Conservation (phyloP, 148 eudicot genomes). For the Heliamphora exappendiculata region DNA sequence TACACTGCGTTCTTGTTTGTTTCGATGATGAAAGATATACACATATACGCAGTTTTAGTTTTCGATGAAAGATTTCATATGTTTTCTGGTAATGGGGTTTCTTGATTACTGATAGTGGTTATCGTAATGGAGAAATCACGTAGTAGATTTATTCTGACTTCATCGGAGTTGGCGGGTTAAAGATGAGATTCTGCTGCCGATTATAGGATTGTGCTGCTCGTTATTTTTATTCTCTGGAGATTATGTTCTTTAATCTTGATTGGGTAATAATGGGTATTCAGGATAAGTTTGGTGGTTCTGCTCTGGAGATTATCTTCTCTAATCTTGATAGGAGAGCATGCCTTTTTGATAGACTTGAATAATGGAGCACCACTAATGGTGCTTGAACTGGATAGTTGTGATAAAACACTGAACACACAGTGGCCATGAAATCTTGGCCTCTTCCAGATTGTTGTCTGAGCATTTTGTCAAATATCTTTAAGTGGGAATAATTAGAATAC, state of each 20-base stretch:
- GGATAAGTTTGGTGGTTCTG: not conserved
- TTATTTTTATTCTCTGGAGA: not conserved
- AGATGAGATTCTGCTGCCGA: not conserved
- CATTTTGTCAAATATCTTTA: no score
- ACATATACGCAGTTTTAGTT: no score
- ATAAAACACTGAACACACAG: not conserved
- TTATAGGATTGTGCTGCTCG: not conserved
- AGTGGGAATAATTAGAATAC: not conserved
- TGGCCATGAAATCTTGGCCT: not conserved
- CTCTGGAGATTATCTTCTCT: no score
- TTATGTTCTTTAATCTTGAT: not conserved
- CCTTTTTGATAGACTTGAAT: not conserved
- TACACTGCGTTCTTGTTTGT: not conserved
- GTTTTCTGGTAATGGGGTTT: not conserved
- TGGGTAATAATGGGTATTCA: not conserved
- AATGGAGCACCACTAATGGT: not conserved
- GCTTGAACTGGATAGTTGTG: not conserved
- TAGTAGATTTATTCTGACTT: not conserved
- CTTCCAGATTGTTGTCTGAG: not conserved
- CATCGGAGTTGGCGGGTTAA: not conserved
- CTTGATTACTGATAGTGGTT: not conserved
- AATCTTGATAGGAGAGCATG: not conserved
- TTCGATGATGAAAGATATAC: no score
- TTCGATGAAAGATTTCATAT: not conserved
- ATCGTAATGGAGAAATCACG: not conserved